Evolutionary conservation across 352 stramenopile species (phyloP), one percentile per base, ranked within the genome.

Genomic region (Phytophthora pluvialis): DNA sequence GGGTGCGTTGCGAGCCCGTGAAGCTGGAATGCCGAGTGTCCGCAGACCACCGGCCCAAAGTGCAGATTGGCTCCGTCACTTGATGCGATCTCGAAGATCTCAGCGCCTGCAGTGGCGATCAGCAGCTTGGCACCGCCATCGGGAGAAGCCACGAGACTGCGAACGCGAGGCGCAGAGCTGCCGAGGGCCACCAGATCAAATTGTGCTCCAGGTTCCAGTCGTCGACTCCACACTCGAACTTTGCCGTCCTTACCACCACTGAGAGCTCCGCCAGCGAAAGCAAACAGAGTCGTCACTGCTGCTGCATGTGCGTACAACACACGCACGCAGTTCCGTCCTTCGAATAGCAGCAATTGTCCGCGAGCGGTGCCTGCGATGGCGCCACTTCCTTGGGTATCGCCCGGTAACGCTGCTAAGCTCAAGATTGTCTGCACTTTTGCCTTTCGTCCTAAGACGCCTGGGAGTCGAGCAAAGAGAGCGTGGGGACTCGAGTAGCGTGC

Each of bases 41-140:
- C 86, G 28, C 85, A 88, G 11, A 97, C 70, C 36, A 97, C 72
- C 15, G 91, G 76, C 1, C 83, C 85, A 67, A 90, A 91, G 53
- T 94, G 86, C 3, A 94, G 47, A 51, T 95, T 95, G 8, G 80
- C 81, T 16, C 85, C 87, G 29, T 93, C 83, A 53, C 78, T 92
- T 6, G 83, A 82, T 0, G 81, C 80, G 29, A 94, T 83, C 56
- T 98, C 91, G 49, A 90, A 98, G 13, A 98, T 78, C 45, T 98
- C 89, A 26, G 88, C 88, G 4, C 89, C 91, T 11, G 79, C 78
- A 32, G 91, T 98, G 8, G 86, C 90, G 3, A 98, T 77, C 7
- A 98, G 54, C 3, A 98, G 60, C 71, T 97, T 97, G 15, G 75
- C 75, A 1, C 80, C 80, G 10, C 86, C 75, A 46, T 93, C 84